Evolutionary conservation across 768 basidiomycete species (phyloP), one percentile per base, ranked within the genome.

Genomic region (Suillus decipiens): DNA sequence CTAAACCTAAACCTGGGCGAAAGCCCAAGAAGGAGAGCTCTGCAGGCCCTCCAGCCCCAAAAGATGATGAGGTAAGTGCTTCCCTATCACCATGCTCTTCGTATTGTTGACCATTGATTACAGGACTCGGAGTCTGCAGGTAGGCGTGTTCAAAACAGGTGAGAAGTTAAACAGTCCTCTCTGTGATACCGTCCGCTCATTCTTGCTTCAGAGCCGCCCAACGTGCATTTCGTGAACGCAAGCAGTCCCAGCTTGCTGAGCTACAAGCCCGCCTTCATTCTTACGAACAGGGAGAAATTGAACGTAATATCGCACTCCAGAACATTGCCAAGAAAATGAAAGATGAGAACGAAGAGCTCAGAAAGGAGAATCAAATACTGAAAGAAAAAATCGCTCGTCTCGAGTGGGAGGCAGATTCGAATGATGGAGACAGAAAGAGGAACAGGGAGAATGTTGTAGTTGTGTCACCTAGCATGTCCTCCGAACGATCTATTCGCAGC

Each of bases 261-360:
- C 83, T 95, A 41, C 93, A 95, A 76, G 89, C 92, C 57, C 90
- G 92, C 54, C 80, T 95, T 58, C 88, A 90, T 65, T 85, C 85
- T 22, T 95, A 93, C 69, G 93, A 95, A 72, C 90, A 92, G 72
- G 93, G 93, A n/a, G 93, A 95, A 72, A 87, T 93, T 33, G 90
- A 95, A 73, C 87, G 92, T 61, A 93, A 90, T 70, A 86, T 95
- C 57, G 90, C 91, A 53, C 79, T 95, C 24, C 93, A 95, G 75
- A 86, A 82, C 60, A 84, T 92, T 60, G 92, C 91, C 15, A 93
- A 93, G 76, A 85, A 87, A 37, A 82, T 92, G 62, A 95, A 94
- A 76, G 92, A 93, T 67, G 93, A 95, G 72, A 95, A 95, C 67
- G 90, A 93, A 59, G 77, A 77, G 17, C 81, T 95, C 19, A 85